phyloP scores from a whole-genome alignment of 164 flowering plant genomes.

The Aristolochia californica region DNA sequence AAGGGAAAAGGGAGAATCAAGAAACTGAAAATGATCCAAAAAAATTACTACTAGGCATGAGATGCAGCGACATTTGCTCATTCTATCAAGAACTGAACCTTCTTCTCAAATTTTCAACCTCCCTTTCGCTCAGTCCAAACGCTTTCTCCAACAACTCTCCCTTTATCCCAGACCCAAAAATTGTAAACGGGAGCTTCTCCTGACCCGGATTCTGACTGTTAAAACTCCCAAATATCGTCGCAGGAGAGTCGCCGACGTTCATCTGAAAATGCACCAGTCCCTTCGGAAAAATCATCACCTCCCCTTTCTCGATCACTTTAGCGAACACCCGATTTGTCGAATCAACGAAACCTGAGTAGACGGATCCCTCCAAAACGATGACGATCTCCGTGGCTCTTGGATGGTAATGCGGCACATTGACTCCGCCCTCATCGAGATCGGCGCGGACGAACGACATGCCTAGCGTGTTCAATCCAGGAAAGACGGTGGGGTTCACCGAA shows the following conservation, averaged over 20 bases:
- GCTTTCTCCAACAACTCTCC: conserved; percentile 59
- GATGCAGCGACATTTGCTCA: too few species aligned
- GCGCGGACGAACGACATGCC: conserved; percentile 70
- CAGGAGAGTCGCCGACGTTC: conserved; percentile 50
- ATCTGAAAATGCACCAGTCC: conserved; percentile 64
- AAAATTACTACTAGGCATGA: too few species aligned
- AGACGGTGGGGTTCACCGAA: conserved; percentile 28
- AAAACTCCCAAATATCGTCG: conserved; percentile 46
- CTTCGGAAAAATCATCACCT: conserved; percentile 60
- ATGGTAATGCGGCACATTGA: conserved; percentile 61
- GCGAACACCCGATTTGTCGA: conserved; percentile 43
- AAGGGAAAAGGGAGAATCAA: too few species aligned
- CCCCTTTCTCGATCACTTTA: conserved; percentile 42
- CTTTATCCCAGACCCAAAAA: conserved; percentile 59
- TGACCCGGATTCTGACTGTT: conserved; percentile 68
- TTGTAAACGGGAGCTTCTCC: conserved; percentile 35
- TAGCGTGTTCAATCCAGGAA: conserved; percentile 64
- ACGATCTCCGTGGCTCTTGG: conserved; percentile 59
- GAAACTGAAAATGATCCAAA: too few species aligned
- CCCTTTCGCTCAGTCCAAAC: conserved; percentile 45
- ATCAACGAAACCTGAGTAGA: conserved; percentile 67
- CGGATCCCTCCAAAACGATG: conserved; percentile 36
- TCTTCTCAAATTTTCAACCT: conserved; percentile 39
- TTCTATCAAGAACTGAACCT: conserved; percentile 18
- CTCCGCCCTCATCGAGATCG: conserved; percentile 40